Percentiles rank a stretch among this genome's conserved stretches.
phyloP scores from a whole-genome alignment of 352 stramenopile genomes.

The Globisporangium canariense region DNA sequence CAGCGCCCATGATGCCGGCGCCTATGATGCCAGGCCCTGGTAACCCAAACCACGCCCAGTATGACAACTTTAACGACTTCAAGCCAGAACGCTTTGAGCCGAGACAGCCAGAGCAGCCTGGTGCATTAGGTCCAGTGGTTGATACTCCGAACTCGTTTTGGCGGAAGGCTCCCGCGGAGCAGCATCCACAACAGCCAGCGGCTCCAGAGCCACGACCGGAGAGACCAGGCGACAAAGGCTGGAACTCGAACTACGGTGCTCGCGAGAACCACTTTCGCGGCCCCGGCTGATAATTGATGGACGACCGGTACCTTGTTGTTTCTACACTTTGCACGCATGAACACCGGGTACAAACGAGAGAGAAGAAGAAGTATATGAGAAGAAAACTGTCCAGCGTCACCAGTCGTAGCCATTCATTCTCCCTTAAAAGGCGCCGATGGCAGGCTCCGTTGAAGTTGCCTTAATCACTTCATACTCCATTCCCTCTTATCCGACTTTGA shows the following conservation, averaged over 20 bases:
- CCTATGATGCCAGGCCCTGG: not conserved
- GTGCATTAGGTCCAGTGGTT: not conserved
- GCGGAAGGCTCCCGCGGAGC: not conserved
- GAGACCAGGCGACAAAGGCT: not conserved
- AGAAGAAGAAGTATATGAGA: not conserved
- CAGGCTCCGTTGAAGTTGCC: not conserved
- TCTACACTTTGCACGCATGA: not conserved
- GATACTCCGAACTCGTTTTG: not conserved
- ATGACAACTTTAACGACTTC: not conserved
- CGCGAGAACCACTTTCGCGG: not conserved
- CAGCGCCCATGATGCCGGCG: not conserved
- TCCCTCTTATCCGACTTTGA: not conserved
- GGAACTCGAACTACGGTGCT: not conserved
- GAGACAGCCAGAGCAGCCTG: not conserved
- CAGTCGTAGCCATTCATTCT: too few species aligned
- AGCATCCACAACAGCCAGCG: not conserved
- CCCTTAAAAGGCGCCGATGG: not conserved
- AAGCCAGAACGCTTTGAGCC: not conserved
- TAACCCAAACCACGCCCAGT: not conserved
- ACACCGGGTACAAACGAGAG: not conserved
- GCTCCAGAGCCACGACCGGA: too few species aligned
- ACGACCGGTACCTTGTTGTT: not conserved
- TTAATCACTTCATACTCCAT: not conserved
- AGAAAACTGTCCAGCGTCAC: not conserved
- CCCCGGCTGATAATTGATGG: not conserved